These are phyloP conservation scores for Boletus tylopilopsis DNA, from an alignment of 768 basidiomycete species.

Conservation along the genomic window DNA sequence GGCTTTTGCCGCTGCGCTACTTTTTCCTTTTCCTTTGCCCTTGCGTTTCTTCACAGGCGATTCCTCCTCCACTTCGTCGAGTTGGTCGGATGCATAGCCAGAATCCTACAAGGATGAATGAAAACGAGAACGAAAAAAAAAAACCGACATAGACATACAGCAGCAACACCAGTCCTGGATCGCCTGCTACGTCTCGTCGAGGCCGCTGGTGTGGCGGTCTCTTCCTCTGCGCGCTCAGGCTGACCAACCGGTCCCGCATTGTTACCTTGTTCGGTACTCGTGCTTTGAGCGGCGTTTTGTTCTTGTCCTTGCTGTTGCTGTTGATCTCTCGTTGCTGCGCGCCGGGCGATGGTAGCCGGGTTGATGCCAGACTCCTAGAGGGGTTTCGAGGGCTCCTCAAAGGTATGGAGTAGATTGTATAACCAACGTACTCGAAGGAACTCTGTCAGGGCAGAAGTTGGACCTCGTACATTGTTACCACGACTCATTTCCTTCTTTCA, in stretches of 20 bases:
- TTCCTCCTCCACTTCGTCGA: constrained; percentile 55
- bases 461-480: constrained; percentile 67
- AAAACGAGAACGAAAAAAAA: not conserved
- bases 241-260: constrained; percentile 14
- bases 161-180: constrained; percentile 1
- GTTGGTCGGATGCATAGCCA: constrained; percentile 70
- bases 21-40: constrained; percentile 37
- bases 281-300: constrained; percentile 22
- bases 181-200: constrained; percentile 18
- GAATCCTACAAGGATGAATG: constrained; percentile 14
- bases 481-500: constrained; percentile 21
- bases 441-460: constrained; percentile 79
- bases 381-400: constrained; percentile 16
- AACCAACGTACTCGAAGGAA: constrained; percentile 59
- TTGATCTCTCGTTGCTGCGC: constrained; percentile 31
- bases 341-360: constrained; percentile 37
- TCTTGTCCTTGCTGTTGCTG: constrained; percentile 35
- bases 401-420: not conserved
- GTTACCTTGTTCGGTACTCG: constrained; percentile 8
- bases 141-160: constrained; percentile 4
- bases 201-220: not conserved
- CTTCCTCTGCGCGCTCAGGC: constrained; percentile 7
- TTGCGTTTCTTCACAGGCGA: constrained; percentile 56
- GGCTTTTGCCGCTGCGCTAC: constrained; percentile 37
- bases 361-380: constrained; percentile 52